Percentiles rank a stretch among this genome's conserved stretches.
Conservation (phyloP, 768 basidiomycete species). For the Boletus speciosus region DNA sequence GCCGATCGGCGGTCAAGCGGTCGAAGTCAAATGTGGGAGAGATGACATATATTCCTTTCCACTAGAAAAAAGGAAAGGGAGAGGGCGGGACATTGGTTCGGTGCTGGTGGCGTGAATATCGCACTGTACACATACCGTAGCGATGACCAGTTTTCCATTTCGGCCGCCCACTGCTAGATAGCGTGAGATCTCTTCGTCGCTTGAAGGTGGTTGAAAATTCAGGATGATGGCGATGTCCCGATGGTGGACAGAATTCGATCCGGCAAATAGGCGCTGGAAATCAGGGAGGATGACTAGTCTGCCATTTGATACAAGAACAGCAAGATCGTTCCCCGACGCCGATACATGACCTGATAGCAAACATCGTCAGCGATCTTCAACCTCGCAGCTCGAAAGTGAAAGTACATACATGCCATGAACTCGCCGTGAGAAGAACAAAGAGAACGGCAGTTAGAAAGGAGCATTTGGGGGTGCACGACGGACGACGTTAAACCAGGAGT, state of each 20-base stretch:
- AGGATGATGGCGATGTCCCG: conserved; percentile 32
- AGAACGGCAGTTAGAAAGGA: conserved; percentile 9
- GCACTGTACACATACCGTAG: conserved; percentile 36
- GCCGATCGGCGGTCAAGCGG: conserved; percentile 24
- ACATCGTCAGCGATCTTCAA: background rate
- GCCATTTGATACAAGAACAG: conserved; percentile 27
- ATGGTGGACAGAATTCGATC: conserved; percentile 35
- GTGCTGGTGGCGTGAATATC: background rate
- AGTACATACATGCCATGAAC: conserved; percentile 29
- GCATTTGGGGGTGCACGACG: conserved; percentile 21
- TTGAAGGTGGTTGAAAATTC: conserved; percentile 21
- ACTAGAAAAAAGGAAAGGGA: background rate
- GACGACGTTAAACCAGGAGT: conserved; percentile 3
- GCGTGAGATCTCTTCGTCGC: conserved; percentile 28
- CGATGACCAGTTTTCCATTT: conserved; percentile 42
- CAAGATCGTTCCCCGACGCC: conserved; percentile 40
- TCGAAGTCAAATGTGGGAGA: conserved; percentile 25
- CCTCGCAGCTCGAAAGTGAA: background rate
- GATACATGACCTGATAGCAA: conserved; percentile 41
- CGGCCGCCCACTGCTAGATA: conserved; percentile 48
- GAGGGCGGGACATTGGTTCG: background rate
- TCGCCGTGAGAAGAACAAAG: conserved; percentile 2
- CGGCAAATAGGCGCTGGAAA: conserved; percentile 26
- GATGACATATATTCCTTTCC: conserved; percentile 25
- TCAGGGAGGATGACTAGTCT: conserved; percentile 26